Base-by-base conservation (phyloP, 495 filamentous ascomycete species). In the Xeromyces bisporus region DNA sequence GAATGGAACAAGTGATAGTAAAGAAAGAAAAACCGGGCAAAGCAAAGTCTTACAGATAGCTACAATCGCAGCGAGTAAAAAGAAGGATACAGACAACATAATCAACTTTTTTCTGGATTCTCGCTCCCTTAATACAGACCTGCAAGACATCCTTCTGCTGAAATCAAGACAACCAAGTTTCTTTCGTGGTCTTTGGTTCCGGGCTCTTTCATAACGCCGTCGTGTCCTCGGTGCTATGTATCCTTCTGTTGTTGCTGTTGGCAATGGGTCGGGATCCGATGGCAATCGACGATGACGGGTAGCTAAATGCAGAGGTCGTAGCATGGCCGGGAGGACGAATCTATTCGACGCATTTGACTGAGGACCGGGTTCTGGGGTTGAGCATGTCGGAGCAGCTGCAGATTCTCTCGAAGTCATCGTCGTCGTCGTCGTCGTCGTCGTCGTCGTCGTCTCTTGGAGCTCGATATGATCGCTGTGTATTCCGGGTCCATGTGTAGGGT, bases 21-120 rank as follows among this genome's bases (percentile, higher is more conserved):
- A n/a, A n/a, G n/a, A n/a, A n/a, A n/a, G n/a, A n/a, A n/a, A n/a
- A n/a, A n/a, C n/a, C n/a, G n/a, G 20, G 9, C 20, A 21, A 21
- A 9, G 20, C 11, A 6, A 14, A 3, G 6, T 59, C 69, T 46
- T 56, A 79, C 75, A 80, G 13, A 73, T 54, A 29, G 67, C 50
- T 18, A 80, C 48, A 26, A 69, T 54, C 15, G 71, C 27, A 6
- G 60, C 47, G 15, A 78, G 43, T 32, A 76, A 62, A 15, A 62
- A 28, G 4, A 64, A 64, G 10, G 69, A 69, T 3, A 72, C 59
- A 34, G 73, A 57, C 43, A 64, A 67, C 9, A 64, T 59, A 38
- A 77, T 48, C 13, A 78, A 58, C 34, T 73, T 74, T 30, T 54
- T 47, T 30, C 66, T 55, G 17, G 69, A 54, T 23, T 53, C 53